phyloP scores from a whole-genome alignment of 2,329 filamentous ascomycete genomes.

The Cryphonectria naterciae region DNA sequence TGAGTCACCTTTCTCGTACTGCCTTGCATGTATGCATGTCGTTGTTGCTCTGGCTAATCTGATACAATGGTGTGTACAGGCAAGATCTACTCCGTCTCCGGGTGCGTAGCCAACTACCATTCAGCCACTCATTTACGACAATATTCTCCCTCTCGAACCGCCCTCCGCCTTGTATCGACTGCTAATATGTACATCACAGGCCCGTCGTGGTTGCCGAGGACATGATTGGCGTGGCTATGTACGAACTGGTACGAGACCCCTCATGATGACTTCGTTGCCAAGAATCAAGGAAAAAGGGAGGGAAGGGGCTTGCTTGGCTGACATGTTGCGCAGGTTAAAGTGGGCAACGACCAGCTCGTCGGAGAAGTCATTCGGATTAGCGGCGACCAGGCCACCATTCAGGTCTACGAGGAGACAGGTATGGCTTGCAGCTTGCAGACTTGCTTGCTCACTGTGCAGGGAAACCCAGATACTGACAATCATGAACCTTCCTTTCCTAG shows the following conservation, averaged over 20 bases:
- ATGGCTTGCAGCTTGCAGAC: slow-evolving; percentile 38
- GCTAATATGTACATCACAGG: slow-evolving; percentile 51
- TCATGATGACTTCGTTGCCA: too few relatives aligned
- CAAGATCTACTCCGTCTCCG: slow-evolving; percentile 67
- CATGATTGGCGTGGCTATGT: slow-evolving; percentile 99
- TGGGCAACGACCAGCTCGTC: slow-evolving; percentile 88
- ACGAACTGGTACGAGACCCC: slow-evolving; percentile 79
- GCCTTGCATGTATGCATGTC: not conserved
- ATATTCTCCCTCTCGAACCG: slow-evolving; percentile 5
- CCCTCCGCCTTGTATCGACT: slow-evolving; percentile 17
- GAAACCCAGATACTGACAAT: slow-evolving; percentile 28
- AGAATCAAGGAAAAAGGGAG: not conserved
- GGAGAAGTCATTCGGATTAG: slow-evolving; percentile 99
- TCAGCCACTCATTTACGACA: not conserved
- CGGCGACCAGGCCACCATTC: slow-evolving; percentile 92
- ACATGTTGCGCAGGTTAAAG: slow-evolving; percentile 68
- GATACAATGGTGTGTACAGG: slow-evolving; percentile 41
- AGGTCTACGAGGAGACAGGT: slow-evolving; percentile 99
- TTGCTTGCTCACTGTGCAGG: not conserved
- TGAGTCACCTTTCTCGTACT: slow-evolving; percentile 37
- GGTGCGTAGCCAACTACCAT: slow-evolving; percentile 50
- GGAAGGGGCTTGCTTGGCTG: slow-evolving; percentile 17
- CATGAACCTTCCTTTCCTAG: slow-evolving; percentile 49
- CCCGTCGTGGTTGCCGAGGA: slow-evolving; percentile 97
- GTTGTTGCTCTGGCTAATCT: slow-evolving; percentile 18